Evolutionary conservation across 192 early-diverging fungal genomes (phyloP), one percentile per base, ranked within the genome.

Genomic region (Thamnidium elegans): DNA sequence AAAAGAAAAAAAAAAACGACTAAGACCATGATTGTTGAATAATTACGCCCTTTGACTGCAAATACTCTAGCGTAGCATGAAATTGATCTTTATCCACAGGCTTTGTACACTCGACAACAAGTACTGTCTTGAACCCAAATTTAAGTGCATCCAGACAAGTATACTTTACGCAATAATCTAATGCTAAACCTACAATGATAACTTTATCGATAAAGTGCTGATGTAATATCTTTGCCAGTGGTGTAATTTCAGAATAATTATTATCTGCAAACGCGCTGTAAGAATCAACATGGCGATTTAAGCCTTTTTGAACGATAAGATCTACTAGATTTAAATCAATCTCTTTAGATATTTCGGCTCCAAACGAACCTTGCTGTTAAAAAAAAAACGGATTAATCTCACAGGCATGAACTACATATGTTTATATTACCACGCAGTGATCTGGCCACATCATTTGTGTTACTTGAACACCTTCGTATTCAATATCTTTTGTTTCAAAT

Each of bases 231-330:
- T 68, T 65, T 52, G 71, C 62, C 19, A 73, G n/a, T 39, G 30
- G 8, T 0, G 66, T 73, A 2, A 65, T 67, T 19, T 68, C 52
- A 20, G 43, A 48, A 34, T 73, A 65, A 21, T 65, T 34, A 26
- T 68, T 73, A 26, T 73, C 71, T 0, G 66, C 55, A 58, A 73
- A 73, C 2, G 39, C 66, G 48, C 71, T 68, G 43, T 73, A 73
- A 26, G 71, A 73, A 52, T 73, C 71, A 7, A 73, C 71, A 21
- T 54, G n/a, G 10, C 10, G 19, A 39, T 73, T 64, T 7, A 62
- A 32, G 3, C 71, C 71, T 46, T 66, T 43, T 42, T 36, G n/a
- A 43, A 73, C 62, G 15, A 45, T 21, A 21, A 55, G 10, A 20
- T 61, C 58, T 31, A 67, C 50, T 1, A 44, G 20, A 3, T 59